These are phyloP conservation scores for Tuber umbilicatum DNA, from an alignment of 495 filamentous ascomycete species.

Conservation along the genomic window DNA sequence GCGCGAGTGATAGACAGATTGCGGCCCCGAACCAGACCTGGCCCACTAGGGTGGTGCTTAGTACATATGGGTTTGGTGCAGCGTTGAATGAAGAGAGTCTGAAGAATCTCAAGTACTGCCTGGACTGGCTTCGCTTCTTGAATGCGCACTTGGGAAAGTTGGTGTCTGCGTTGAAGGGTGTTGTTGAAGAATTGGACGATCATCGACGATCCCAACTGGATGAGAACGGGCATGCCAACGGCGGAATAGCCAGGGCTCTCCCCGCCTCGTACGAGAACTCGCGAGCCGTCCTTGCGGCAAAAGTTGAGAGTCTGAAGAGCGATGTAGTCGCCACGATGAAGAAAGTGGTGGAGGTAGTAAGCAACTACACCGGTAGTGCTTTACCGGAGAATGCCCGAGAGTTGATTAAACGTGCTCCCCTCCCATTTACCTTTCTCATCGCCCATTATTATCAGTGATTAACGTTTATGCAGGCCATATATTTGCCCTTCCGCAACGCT, in stretches of 20 bases:
- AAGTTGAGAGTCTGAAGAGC: conserved; percentile 57
- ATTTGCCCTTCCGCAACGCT: conserved; percentile 68
- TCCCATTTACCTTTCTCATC: not conserved
- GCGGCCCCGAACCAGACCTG: conserved; percentile 47
- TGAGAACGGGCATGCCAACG: not conserved
- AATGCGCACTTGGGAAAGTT: conserved; percentile 66
- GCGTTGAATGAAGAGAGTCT: conserved; percentile 82
- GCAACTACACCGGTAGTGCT: conserved; percentile 73
- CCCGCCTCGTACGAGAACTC: conserved; percentile 36
- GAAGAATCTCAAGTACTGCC: conserved; percentile 66
- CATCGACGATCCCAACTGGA: conserved; percentile 21
- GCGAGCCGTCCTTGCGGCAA: conserved; percentile 41
- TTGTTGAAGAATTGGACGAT: conserved; percentile 70
- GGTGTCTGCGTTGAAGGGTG: conserved; percentile 59
- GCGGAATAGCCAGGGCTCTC: conserved; percentile 16
- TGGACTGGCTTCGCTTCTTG: conserved; percentile 67
- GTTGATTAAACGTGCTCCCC: conserved; percentile 57
- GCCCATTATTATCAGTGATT: not conserved
- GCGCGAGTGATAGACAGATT: conserved; percentile 23
- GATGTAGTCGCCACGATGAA: conserved; percentile 72
- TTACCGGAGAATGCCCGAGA: conserved; percentile 74
- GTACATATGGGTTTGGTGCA: conserved; percentile 74
- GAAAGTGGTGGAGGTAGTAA: conserved; percentile 68
- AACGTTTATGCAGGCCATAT: conserved; percentile 48
- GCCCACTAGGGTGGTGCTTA: conserved; percentile 72